Evolutionary conservation across 1,284 basidiomycete genomes (phyloP).

Genomic region (Psilocybe mexicana): DNA sequence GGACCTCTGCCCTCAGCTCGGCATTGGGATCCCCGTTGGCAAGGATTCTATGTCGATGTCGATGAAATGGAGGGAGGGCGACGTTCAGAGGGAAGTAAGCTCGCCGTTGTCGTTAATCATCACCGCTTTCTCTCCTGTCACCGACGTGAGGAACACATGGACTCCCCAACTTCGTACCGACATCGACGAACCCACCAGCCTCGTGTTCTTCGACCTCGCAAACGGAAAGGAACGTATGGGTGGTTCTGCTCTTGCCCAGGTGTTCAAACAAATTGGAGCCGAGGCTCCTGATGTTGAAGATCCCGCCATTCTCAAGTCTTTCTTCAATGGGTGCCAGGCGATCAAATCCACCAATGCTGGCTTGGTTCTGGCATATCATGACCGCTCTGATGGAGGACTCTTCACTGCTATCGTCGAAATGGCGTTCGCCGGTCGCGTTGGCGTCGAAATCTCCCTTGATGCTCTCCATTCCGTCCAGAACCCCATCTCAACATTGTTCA

Average conservation of each 20-base stretch:
- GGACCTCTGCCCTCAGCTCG: conserved; percentile 93
- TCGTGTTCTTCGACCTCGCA: conserved; percentile 92
- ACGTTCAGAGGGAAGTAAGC: conserved; percentile 78
- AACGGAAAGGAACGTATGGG: conserved; percentile 84
- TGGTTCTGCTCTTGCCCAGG: conserved; percentile 94
- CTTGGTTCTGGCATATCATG: conserved; percentile 92
- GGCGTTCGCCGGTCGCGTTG: conserved; percentile 90
- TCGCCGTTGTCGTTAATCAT: conserved; percentile 92
- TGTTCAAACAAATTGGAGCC: conserved; percentile 91
- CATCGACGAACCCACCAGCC: conserved; percentile 61
- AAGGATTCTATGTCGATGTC: conserved; percentile 99
- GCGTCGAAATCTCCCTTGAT: conserved; percentile 72
- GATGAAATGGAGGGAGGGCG: conserved; percentile 86
- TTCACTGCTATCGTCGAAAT: conserved; percentile 94
- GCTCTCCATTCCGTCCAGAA: conserved; percentile 51
- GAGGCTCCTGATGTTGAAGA: conserved; percentile 90
- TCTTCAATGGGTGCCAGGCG: conserved; percentile 77
- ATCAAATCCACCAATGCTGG: conserved; percentile 62
- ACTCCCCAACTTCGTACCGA: conserved; percentile 85
- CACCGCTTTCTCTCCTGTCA: conserved; percentile 91
- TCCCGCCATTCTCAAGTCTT: conserved; percentile 73
- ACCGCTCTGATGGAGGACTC: conserved; percentile 95
- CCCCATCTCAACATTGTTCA: conserved; percentile 80
- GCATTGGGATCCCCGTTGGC: conserved; percentile 94
- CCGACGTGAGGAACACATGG: conserved; percentile 85